Base-by-base conservation (phyloP, 2,329 filamentous ascomycete genomes). In the Venturia asperata region DNA sequence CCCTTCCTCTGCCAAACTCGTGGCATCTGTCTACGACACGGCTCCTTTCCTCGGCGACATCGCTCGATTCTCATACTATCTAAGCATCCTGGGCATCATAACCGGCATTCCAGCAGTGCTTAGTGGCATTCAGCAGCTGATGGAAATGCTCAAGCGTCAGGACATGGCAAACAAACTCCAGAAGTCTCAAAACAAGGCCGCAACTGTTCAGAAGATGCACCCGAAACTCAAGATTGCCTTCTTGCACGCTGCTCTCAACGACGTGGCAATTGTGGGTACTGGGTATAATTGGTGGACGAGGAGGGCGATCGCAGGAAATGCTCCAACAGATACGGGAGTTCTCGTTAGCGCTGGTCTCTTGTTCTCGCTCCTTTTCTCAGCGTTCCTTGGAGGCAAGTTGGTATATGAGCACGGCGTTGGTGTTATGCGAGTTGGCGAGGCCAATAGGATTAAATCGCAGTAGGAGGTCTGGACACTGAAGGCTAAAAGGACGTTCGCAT, bases 361-460 rank as follows among this genome's bases (percentile, higher is more conserved):
- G 6, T 68, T 72, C 3, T 67, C 74, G 47, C 73, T 75, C 4
- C 65, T 78, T 49, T 76, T 77, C 66, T 73, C 73, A 3, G 78
- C 77, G 15, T 78, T 77, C 66, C 71, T 80, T 5, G 79, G 79
- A 2, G 79, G 77, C 0, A 70, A 70, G 10, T 67, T 81, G 67
- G 77, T 78, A 5, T 81, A 81, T 68, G 71, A 76, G 39, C 77
- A 78, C 66, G 79, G 79, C 0, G 77, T 81, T 69, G 79, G 79
- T 1, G 74, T 80, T n/a, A 39, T 58, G 52, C 52, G 52, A 9
- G 52, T n/a, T n/a, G 52, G 52, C 17, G 52, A 58, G 27, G 30
- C 52, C 5, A 52, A 27, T 27, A 19, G 52, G 13, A n/a, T 58
- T n/a, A 58, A 58, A 27, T 58, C 30, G 52, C 52, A 58, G 27